A percentile compares a stretch with the other conserved stretches of the same genome.
Conservation (phyloP, 2,329 filamentous ascomycete genomes). For the Fusarium guadeloupense region DNA sequence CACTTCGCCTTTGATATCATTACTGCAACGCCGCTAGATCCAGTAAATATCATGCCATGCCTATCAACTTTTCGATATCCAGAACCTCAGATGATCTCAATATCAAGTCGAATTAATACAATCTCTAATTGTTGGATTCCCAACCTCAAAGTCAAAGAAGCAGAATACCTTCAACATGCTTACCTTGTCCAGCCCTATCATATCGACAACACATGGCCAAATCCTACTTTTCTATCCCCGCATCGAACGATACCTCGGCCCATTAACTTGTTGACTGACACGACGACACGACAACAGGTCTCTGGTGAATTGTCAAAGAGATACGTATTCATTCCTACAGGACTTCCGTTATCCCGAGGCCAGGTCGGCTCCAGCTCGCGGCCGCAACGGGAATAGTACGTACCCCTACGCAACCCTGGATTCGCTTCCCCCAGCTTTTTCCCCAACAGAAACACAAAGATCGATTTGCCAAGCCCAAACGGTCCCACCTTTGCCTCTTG, state of each 20-base stretch:
- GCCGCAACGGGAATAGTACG: conserved; percentile 11
- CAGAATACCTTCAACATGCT: conserved; percentile 9
- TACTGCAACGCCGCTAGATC: conserved; percentile 10
- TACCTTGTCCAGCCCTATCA: conserved; percentile 25
- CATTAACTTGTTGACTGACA: conserved; percentile 31
- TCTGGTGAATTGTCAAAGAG: not conserved
- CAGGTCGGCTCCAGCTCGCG: not conserved
- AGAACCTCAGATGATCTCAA: conserved; percentile 10
- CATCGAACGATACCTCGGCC: conserved; percentile 40
- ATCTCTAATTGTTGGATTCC: conserved; percentile 19
- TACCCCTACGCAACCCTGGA: conserved; percentile 11
- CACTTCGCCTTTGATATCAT: conserved; percentile 12
- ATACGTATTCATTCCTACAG: not conserved
- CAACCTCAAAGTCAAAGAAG: not conserved
- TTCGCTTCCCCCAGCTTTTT: conserved; percentile 39
- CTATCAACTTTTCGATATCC: not conserved
- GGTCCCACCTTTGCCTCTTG: conserved; percentile 14
- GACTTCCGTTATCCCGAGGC: conserved; percentile 28
- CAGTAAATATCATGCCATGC: conserved; percentile 27
- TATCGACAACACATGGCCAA: conserved; percentile 19
- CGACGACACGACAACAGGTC: too few species aligned
- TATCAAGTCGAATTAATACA: not conserved
- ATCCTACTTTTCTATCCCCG: conserved; percentile 9
- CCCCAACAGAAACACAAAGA: conserved; percentile 43
- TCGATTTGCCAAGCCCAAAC: conserved; percentile 38